These are phyloP conservation scores for Coffea canephora DNA, from an alignment of 257 asterid species.

Conservation along the genomic window DNA sequence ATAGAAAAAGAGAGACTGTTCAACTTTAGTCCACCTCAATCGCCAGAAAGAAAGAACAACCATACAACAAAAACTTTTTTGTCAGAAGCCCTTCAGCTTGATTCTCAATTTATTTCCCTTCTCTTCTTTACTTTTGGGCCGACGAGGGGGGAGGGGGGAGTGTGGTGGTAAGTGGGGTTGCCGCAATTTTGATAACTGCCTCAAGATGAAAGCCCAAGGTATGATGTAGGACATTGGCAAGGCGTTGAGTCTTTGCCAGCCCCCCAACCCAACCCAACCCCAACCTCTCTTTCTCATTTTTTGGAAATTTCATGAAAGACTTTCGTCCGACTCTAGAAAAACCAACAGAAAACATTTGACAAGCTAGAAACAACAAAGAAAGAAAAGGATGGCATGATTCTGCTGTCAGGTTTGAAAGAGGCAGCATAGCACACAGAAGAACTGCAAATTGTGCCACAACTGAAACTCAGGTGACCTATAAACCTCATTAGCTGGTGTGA, in stretches of 20 bases:
- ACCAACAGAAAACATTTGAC: neutral
- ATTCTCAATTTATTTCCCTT: neutral
- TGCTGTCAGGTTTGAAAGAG: neutral
- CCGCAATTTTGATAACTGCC: neutral
- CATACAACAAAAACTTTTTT: too few relatives aligned
- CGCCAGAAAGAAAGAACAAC: neutral
- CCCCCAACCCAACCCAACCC: too few relatives aligned
- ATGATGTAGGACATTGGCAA: neutral
- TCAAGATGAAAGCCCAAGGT: neutral
- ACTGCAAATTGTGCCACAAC: neutral
- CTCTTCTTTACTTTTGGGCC: neutral
- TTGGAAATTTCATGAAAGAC: too few relatives aligned
- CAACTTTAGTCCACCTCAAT: neutral
- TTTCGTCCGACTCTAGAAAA: neutral
- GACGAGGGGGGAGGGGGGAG: too few relatives aligned
- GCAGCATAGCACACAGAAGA: neutral
- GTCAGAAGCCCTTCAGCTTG: neutral
- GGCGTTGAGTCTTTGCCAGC: too few relatives aligned
- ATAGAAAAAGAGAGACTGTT: neutral
- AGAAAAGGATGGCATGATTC: neutral
- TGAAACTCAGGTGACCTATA: neutral
- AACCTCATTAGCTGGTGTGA: neutral
- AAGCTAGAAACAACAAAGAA: neutral
- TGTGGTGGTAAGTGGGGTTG: too few relatives aligned
- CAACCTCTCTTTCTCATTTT: too few relatives aligned